Conservation (phyloP, 2,329 filamentous ascomycete genomes). For the Epichloe coenophiala region DNA sequence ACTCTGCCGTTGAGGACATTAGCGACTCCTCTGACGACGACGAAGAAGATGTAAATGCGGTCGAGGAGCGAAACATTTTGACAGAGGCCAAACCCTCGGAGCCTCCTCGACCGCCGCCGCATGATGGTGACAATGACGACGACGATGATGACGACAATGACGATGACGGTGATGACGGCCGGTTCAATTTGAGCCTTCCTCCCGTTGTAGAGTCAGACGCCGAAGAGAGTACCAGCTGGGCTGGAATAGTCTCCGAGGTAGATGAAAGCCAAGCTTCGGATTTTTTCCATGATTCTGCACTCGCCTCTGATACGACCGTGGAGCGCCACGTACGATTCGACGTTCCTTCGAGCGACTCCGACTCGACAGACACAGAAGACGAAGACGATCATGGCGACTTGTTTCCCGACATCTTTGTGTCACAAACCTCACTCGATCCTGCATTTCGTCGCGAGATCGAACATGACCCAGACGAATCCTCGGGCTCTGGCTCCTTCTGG, state of each 20-base stretch:
- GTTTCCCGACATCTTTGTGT: conserved; percentile 67
- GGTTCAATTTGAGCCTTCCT: conserved; percentile 23
- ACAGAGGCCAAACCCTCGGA: conserved; percentile 26
- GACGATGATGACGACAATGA: conserved; percentile 15
- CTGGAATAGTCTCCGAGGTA: conserved; percentile 36
- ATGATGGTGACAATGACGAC: conserved; percentile 7
- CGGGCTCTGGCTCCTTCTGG: conserved; percentile 48
- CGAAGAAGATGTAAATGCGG: conserved; percentile 62
- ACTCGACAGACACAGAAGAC: conserved; percentile 49
- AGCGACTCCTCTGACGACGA: conserved; percentile 67
- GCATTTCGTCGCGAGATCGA: conserved; percentile 63
- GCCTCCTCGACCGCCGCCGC: conserved; percentile 40
- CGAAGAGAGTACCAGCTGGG: conserved; percentile 39
- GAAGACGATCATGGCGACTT: conserved; percentile 50
- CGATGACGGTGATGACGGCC: conserved; percentile 25
- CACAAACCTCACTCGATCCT: conserved; percentile 60
- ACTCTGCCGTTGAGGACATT: conserved; percentile 66
- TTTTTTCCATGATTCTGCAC: conserved; percentile 25
- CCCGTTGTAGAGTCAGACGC: conserved; percentile 23
- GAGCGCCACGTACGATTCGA: conserved; percentile 64
- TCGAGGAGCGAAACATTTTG: conserved; percentile 66
- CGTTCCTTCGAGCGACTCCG: conserved; percentile 52
- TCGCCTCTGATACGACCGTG: conserved; percentile 25
- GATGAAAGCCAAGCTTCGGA: conserved; percentile 32
- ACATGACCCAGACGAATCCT: conserved; percentile 47